A percentile compares a stretch with the other conserved stretches of the same genome.
These are phyloP conservation scores for Ramaria sp. DNA, from an alignment of 768 basidiomycete genomes.

Conservation along the genomic window DNA sequence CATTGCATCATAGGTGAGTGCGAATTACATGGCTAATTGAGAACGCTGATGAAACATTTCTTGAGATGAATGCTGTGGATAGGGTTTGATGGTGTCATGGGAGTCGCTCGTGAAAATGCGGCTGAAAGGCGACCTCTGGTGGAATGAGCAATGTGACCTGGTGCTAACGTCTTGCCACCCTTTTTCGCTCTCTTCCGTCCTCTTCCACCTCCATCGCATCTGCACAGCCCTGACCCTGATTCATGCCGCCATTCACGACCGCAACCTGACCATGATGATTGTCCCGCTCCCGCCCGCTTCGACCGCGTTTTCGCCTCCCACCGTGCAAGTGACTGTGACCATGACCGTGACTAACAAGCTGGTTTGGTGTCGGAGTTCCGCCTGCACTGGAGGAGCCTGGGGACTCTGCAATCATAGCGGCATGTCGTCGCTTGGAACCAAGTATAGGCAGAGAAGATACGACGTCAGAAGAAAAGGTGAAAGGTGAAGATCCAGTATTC, in stretches of 20 bases:
- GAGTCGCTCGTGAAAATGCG: not conserved
- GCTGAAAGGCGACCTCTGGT: not conserved
- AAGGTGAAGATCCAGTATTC: not conserved
- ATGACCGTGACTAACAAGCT: constrained; percentile 24
- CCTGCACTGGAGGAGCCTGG: constrained; percentile 25
- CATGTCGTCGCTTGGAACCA: constrained; percentile 66
- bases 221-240: constrained; percentile 12
- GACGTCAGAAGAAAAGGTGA: constrained; percentile 6
- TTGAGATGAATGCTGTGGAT: not conserved
- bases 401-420: constrained; percentile 65
- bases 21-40: not conserved
- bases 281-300: constrained; percentile 27
- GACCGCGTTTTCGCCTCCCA: constrained; percentile 44
- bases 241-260: constrained; percentile 22
- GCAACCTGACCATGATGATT: constrained; percentile 29
- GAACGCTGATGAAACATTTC: not conserved
- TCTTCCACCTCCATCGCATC: constrained; percentile 73
- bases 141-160: not conserved
- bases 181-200: constrained; percentile 64
- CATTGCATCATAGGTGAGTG: not conserved
- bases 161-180: constrained; percentile 51
- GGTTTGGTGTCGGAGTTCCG: constrained; percentile 25
- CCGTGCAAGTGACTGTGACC: constrained; percentile 16
- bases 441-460: not conserved
- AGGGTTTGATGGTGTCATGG: not conserved